phyloP scores from a whole-genome alignment of 345 rosid genomes.

The Ceriops decandra region DNA sequence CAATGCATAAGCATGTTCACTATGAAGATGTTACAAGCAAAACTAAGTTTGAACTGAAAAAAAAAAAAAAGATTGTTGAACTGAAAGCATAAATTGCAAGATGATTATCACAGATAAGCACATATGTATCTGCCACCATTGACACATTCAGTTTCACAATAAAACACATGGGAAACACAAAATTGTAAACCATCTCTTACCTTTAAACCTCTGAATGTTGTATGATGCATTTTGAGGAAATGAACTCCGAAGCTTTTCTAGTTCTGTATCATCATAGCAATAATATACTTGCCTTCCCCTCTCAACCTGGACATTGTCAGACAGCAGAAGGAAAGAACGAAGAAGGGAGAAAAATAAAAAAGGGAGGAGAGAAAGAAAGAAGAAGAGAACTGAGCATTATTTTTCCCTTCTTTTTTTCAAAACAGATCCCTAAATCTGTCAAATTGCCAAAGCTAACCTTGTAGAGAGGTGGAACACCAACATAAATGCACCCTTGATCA shows the following conservation, averaged over 20 bases:
- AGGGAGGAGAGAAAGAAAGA: neutral
- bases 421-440: neutral
- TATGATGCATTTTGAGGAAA: slow-evolving; percentile 87
- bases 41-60: neutral
- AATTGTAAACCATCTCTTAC: slow-evolving; percentile 30
- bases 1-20: too few relatives aligned
- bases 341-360: neutral
- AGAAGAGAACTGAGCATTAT: neutral
- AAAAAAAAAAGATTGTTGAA: too few relatives aligned
- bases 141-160: too few relatives aligned
- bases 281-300: slow-evolving; percentile 76
- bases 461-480: slow-evolving; percentile 97
- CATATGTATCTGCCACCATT: too few relatives aligned
- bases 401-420: neutral
- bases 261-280: slow-evolving; percentile 77
- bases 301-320: slow-evolving; percentile 61
- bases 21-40: neutral
- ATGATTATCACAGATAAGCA: too few relatives aligned
- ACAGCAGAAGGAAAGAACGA: slow-evolving; percentile 13
- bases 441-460: slow-evolving; percentile 45
- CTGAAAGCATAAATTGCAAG: too few relatives aligned
- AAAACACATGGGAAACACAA: too few relatives aligned
- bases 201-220: slow-evolving; percentile 95
- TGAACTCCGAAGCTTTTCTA: slow-evolving; percentile 46
- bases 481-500: slow-evolving; percentile 89